Evolutionary conservation across 2,329 filamentous ascomycete genomes (phyloP).

Genomic region (Microdochium paspali): DNA sequence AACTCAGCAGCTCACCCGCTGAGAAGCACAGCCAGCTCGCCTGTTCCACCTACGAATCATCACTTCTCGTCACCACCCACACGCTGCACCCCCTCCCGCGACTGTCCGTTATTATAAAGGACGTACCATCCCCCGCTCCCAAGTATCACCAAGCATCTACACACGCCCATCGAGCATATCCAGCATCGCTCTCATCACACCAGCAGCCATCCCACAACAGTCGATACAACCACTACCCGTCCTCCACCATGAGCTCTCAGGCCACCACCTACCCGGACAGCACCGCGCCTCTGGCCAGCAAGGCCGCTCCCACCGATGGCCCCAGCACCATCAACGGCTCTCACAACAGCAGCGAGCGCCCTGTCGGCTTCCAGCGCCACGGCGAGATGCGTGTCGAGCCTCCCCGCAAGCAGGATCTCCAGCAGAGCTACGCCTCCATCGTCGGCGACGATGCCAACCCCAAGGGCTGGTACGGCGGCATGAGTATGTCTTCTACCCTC

Average conservation of each 20-base stretch:
- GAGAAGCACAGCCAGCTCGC: too few relatives aligned
- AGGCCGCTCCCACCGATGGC: background rate
- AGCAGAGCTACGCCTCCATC: slow-evolving; percentile 65
- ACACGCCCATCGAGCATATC: too few relatives aligned
- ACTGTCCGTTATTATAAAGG: too few relatives aligned
- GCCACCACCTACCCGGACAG: background rate
- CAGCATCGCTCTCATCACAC: too few relatives aligned
- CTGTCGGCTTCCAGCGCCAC: slow-evolving; percentile 36
- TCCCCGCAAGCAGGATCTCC: slow-evolving; percentile 73
- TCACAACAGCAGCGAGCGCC: background rate
- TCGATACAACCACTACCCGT: background rate
- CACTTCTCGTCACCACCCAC: too few relatives aligned
- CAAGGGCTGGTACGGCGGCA: slow-evolving; percentile 81
- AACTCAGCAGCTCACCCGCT: too few relatives aligned
- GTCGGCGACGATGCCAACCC: slow-evolving; percentile 56
- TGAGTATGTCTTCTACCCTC: slow-evolving; percentile 53
- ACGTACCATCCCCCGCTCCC: too few relatives aligned
- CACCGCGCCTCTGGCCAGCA: background rate
- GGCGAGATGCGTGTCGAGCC: slow-evolving; percentile 65
- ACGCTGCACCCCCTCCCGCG: too few relatives aligned
- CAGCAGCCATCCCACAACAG: background rate
- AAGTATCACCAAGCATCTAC: too few relatives aligned
- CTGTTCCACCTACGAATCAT: too few relatives aligned
- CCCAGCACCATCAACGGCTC: background rate
- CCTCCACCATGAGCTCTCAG: background rate